A percentile compares a stretch with the other conserved stretches of the same genome.
These are phyloP conservation scores for Salvia miltiorrhiza DNA, from an alignment of 257 asterid species.

Conservation along the genomic window DNA sequence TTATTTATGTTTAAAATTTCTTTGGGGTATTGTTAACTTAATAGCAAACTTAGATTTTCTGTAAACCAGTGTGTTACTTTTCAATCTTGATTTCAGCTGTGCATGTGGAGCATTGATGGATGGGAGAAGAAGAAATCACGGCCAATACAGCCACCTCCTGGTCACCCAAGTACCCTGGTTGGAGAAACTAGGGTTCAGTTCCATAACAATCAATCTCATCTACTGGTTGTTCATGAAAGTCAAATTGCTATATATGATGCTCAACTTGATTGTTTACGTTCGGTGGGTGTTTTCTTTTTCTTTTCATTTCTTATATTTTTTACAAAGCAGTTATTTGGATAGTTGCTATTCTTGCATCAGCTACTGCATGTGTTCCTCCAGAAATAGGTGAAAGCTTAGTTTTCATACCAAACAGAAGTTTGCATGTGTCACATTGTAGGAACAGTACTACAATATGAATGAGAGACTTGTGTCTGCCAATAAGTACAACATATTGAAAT, in stretches of 20 bases:
- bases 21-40: not conserved
- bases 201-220: constrained; percentile 88
- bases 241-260: constrained; percentile 83
- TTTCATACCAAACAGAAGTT: not conserved
- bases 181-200: constrained; percentile 97
- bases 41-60: not conserved
- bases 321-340: not conserved
- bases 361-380: not conserved
- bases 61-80: not conserved
- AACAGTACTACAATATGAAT: not conserved
- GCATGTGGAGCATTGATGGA: constrained; percentile 87
- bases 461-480: not conserved
- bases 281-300: constrained; percentile 48
- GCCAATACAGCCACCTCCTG: constrained; percentile 74
- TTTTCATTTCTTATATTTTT: not conserved
- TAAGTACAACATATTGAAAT: not conserved
- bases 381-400: not conserved
- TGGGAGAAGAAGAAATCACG: constrained; percentile 95
- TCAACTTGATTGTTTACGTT: constrained; percentile 82
- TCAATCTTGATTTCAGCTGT: constrained; percentile 51
- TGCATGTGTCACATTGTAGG: not conserved
- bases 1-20: not conserved
- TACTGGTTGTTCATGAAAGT: constrained; percentile 88
- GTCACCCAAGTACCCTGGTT: constrained; percentile 54
- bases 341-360: constrained; percentile 3